A percentile compares a stretch with the other conserved stretches of the same genome.
Conservation (phyloP, 805 yeast genomes). For the Monosporozyma aerobia region DNA sequence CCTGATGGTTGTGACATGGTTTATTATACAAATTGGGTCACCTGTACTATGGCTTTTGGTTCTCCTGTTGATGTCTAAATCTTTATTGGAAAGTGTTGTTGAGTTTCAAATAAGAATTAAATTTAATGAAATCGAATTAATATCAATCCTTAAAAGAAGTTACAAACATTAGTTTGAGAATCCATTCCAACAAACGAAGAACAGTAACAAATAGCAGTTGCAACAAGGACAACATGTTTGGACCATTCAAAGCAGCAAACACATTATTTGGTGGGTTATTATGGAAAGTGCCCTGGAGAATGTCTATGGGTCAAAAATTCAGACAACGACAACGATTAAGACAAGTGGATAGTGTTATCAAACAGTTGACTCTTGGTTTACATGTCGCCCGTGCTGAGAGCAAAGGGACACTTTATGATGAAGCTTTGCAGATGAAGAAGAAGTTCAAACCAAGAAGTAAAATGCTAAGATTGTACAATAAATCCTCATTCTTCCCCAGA, state of each 20-base stretch:
- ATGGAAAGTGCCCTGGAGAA: constrained; percentile 67
- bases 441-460: constrained; percentile 22
- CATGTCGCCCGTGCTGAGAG: constrained; percentile 20
- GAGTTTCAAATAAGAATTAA: background rate
- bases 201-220: background rate
- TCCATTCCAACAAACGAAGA: background rate
- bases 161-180: background rate
- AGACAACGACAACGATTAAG: constrained; percentile 80
- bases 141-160: background rate
- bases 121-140: background rate
- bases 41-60: background rate
- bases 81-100: background rate
- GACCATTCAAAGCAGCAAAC: constrained; percentile 25
- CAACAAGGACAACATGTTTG: constrained; percentile 18
- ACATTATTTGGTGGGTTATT: constrained; percentile 25
- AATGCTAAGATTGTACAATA: constrained; percentile 21
- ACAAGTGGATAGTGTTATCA: constrained; percentile 71
- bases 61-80: background rate
- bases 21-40: background rate
- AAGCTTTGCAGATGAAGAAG: constrained; percentile 11
- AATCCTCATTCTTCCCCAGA: constrained; percentile 51
- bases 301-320: constrained; percentile 71
- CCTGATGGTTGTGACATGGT: background rate
- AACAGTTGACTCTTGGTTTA: constrained; percentile 28
- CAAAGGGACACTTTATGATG: constrained; percentile 15